phyloP scores from a whole-genome alignment of 176 grass and related monocot species.

The Typha latifolia region DNA sequence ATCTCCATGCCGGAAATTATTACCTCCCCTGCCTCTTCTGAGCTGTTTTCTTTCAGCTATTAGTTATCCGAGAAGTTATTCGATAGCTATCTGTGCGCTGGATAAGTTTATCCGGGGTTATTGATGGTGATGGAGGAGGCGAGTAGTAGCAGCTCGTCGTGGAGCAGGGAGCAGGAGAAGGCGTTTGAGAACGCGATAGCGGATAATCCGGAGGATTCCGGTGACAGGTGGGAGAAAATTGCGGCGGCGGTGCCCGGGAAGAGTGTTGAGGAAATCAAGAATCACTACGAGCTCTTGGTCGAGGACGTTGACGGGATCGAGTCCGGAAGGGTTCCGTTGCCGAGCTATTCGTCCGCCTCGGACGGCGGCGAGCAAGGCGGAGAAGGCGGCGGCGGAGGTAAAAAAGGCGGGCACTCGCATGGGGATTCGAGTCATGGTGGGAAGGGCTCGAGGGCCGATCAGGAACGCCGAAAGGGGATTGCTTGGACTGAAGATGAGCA shows the following conservation, averaged over 20 bases:
- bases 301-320: conserved; percentile 74
- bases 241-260: conserved; percentile 53
- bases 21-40: background rate
- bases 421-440: conserved; percentile 29
- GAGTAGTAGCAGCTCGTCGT: conserved; percentile 49
- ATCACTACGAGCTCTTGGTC: conserved; percentile 65
- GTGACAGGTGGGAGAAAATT: conserved; percentile 48
- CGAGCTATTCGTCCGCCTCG: conserved; percentile 34
- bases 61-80: background rate
- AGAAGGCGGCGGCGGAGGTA: conserved; percentile 21
- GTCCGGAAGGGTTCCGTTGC: conserved; percentile 65
- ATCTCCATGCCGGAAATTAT: background rate
- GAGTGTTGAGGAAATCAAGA: conserved; percentile 55
- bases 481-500: conserved; percentile 99
- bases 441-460: conserved; percentile 61
- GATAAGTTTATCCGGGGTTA: background rate
- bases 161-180: conserved; percentile 79
- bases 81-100: background rate
- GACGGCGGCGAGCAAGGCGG: conserved; percentile 22
- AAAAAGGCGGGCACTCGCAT: conserved; percentile 29
- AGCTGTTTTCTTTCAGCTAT: background rate
- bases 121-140: conserved; percentile 54
- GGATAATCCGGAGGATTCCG: conserved; percentile 13
- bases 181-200: conserved; percentile 75
- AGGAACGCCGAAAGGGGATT: conserved; percentile 85